Conservation (phyloP, 306 rosid genomes). For the Astragalus membranaceus region DNA sequence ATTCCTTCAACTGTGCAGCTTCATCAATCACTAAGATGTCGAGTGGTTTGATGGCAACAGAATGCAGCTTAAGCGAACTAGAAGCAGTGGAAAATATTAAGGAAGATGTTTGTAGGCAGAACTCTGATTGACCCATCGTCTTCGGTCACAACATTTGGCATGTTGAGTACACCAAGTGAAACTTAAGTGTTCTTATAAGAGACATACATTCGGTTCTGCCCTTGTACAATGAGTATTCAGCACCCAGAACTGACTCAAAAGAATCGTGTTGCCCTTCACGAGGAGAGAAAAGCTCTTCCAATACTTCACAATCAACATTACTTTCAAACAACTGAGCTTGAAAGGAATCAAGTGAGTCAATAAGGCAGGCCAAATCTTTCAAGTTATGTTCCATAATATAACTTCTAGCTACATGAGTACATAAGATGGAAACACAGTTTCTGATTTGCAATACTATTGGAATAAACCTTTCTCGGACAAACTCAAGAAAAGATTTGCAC, state of each 20-base stretch:
- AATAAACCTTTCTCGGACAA: conserved; percentile 39
- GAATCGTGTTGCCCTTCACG: neutral
- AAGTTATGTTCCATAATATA: conserved; percentile 30
- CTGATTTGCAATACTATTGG: conserved; percentile 23
- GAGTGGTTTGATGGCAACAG: conserved; percentile 35
- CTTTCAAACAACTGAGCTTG: conserved; percentile 31
- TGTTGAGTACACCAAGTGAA: conserved; percentile 36
- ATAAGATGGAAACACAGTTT: conserved; percentile 32
- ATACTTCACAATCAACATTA: conserved; percentile 16
- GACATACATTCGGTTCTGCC: conserved; percentile 42
- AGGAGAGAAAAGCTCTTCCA: conserved; percentile 41
- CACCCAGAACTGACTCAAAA: neutral
- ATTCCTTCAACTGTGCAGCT: conserved; percentile 76
- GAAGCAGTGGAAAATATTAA: conserved; percentile 67
- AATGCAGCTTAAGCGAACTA: conserved; percentile 49
- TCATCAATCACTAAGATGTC: conserved; percentile 61
- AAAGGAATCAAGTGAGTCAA: conserved; percentile 30
- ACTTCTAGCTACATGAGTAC: conserved; percentile 50
- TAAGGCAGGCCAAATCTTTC: conserved; percentile 26
- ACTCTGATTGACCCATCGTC: conserved; percentile 9
- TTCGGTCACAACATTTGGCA: conserved; percentile 28
- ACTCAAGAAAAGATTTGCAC: conserved; percentile 48
- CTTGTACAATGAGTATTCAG: conserved; percentile 10
- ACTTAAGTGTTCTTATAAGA: conserved; percentile 26
- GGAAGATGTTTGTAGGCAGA: conserved; percentile 55